phyloP scores from a whole-genome alignment of 1,284 basidiomycete species.

The Cutaneotrichosporon dermatis region DNA sequence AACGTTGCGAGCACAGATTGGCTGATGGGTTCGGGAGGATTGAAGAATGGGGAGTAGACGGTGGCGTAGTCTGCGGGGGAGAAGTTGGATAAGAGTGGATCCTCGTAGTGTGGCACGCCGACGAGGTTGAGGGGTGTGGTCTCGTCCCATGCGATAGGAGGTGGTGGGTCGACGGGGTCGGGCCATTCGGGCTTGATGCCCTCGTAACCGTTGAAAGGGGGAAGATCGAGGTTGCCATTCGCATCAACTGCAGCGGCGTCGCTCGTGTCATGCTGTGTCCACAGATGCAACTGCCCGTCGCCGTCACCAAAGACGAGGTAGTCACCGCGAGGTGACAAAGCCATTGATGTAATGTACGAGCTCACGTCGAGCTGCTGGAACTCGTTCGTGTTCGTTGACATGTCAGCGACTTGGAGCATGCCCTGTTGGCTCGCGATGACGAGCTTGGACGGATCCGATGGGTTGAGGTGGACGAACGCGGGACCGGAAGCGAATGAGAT shows the following conservation, averaged over 20 bases:
- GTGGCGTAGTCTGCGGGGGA: slow-evolving; percentile 45
- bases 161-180: slow-evolving; percentile 64
- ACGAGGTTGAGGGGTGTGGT: slow-evolving; percentile 84
- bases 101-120: slow-evolving; percentile 83
- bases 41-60: slow-evolving; percentile 52
- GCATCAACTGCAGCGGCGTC: slow-evolving; percentile 49
- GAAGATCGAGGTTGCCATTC: slow-evolving; percentile 35
- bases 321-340: slow-evolving; percentile 78
- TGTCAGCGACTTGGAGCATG: slow-evolving; percentile 83
- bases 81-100: slow-evolving; percentile 75
- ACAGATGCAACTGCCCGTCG: slow-evolving; percentile 77
- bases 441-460: slow-evolving; percentile 71
- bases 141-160: slow-evolving; percentile 73
- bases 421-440: slow-evolving; percentile 79
- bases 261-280: slow-evolving; percentile 69
- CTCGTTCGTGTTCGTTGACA: slow-evolving; percentile 60
- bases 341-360: slow-evolving; percentile 74
- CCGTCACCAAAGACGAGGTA: slow-evolving; percentile 91
- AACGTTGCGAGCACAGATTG: slow-evolving; percentile 68
- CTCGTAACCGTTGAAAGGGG: slow-evolving; percentile 83
- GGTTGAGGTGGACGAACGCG: slow-evolving; percentile 77
- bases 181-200: slow-evolving; percentile 77
- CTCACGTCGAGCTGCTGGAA: slow-evolving; percentile 57
- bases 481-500: slow-evolving; percentile 85
- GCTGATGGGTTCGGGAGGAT: slow-evolving; percentile 66